These are phyloP conservation scores for Gentiana straminea DNA, from an alignment of 257 asterid genomes.

Conservation along the genomic window DNA sequence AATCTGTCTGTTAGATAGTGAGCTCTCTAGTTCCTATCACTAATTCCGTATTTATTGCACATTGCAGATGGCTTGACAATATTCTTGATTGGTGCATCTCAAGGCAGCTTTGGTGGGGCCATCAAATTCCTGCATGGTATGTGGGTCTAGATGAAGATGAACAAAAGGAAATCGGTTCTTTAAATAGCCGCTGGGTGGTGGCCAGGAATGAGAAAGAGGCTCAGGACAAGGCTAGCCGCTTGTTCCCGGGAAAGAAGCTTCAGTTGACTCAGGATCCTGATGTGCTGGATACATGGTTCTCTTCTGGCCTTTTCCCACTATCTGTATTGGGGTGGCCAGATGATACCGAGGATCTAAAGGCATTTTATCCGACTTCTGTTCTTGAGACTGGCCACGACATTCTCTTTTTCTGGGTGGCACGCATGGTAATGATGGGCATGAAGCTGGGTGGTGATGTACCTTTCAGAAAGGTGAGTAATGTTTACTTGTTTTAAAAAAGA, in stretches of 20 bases:
- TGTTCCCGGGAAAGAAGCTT: constrained; percentile 51
- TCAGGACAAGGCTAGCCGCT: constrained; percentile 41
- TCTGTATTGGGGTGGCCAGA: constrained; percentile 96
- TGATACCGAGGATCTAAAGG: constrained; percentile 56
- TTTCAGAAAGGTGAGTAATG: constrained; percentile 55
- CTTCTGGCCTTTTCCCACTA: constrained; percentile 84
- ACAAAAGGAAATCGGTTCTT: constrained; percentile 57
- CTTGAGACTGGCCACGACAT: constrained; percentile 97
- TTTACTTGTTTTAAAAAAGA: too few relatives aligned
- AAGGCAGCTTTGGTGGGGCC: constrained; percentile 99
- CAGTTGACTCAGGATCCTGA: constrained; percentile 80
- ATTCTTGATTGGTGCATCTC: constrained; percentile 98
- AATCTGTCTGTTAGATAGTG: too few relatives aligned
- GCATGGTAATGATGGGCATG: constrained; percentile 97
- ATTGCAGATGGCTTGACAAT: constrained; percentile 92
- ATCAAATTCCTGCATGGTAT: constrained; percentile 95
- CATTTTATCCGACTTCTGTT: constrained; percentile 85
- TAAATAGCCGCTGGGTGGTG: constrained; percentile 71
- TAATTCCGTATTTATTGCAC: background rate
- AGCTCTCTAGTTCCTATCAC: too few relatives aligned
- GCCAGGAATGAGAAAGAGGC: constrained; percentile 75
- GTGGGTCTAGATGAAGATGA: constrained; percentile 61
- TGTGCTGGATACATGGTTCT: constrained; percentile 96
- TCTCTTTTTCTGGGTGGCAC: constrained; percentile 98
- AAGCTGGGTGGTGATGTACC: constrained; percentile 96